Base-by-base conservation (phyloP, 805 yeast species). In the Brettanomyces sp. region DNA sequence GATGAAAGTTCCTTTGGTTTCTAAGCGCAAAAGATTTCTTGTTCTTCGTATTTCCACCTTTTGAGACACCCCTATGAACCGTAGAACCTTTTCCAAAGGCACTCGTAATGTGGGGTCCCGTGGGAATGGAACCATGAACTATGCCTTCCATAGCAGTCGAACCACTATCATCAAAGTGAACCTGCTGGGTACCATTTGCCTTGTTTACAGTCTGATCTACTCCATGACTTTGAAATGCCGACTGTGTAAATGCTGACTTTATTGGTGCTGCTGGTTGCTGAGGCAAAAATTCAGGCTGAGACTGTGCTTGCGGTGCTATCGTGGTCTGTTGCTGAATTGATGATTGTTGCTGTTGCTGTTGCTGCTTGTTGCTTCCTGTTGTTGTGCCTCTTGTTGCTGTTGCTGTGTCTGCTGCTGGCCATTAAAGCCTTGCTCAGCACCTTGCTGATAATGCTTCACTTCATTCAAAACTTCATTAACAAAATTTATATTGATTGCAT, bases 381-480 rank as follows among this genome's bases (percentile, higher is more conserved):
- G 57, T 50, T 49, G 41, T 52, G 51, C 22, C 41, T 43, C n/a
- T n/a, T n/a, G n/a, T n/a, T 18, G 62, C 39, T 51, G 60, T 33
- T 49, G 55, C 34, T 30, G 48, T 24, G 43, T 46, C 11, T 37
- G 47, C n/a, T 42, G 45, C 13, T 34, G 47, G 12, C 34, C 35
- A 7, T 22, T 28, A 37, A 13, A 38, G 32, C 32, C 37, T 47
- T 42, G 43, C 28, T 46, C 56, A 22, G 41, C 50, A 37, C 52
- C 52, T 37, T 45, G 46, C 13, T 25, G 18, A 12, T 35, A 44
- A 25, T 44, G 45, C 48, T 53, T 47, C 38, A 85, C 68, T 41
- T 84, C 89, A 37, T 69, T 64, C 52, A 76, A 80, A 2, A 84
- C 75, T 23, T 72, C 67, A 45, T 74, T 72, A 13, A 84, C 73